Evolutionary conservation across 345 rosid species (phyloP).

Genomic region (Carallia pectinifolia): DNA sequence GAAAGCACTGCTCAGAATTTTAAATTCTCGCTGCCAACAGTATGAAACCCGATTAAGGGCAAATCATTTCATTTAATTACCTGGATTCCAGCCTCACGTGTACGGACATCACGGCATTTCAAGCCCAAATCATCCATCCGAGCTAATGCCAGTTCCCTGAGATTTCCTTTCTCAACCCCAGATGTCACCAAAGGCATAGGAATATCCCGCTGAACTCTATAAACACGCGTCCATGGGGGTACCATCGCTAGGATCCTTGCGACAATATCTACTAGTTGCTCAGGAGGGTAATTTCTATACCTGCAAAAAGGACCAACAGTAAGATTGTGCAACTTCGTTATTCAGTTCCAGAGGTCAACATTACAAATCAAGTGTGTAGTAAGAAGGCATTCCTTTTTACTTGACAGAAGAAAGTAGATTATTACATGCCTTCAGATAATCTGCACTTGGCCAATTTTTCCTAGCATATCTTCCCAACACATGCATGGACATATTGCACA

Average conservation of each 20-base stretch:
- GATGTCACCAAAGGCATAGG: conserved; percentile 99
- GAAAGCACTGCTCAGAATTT: conserved; percentile 6
- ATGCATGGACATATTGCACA: too few species aligned
- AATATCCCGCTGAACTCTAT: conserved; percentile 97
- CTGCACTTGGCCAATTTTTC: too few species aligned
- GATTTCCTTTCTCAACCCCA: conserved; percentile 99
- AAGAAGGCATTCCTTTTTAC: not conserved
- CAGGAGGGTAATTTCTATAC: conserved; percentile 94
- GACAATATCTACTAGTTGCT: conserved; percentile 94
- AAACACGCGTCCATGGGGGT: conserved; percentile 99
- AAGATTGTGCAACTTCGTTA: conserved; percentile 7
- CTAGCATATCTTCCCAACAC: too few species aligned
- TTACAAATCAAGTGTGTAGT: not conserved
- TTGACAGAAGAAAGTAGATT: too few species aligned
- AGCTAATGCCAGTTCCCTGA: conserved; percentile 91
- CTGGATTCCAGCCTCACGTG: conserved; percentile 99
- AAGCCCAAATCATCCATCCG: conserved; percentile 97
- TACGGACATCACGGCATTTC: conserved; percentile 97
- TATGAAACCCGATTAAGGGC: not conserved
- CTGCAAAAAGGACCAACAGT: conserved; percentile 36
- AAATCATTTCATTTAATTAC: conserved; percentile 24
- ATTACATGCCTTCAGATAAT: too few species aligned
- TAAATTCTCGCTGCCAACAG: conserved; percentile 5
- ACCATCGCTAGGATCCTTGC: conserved; percentile 98
- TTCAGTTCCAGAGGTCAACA: not conserved